Base-by-base conservation (phyloP, 257 asterid genomes). In the Perilla frutescens region DNA sequence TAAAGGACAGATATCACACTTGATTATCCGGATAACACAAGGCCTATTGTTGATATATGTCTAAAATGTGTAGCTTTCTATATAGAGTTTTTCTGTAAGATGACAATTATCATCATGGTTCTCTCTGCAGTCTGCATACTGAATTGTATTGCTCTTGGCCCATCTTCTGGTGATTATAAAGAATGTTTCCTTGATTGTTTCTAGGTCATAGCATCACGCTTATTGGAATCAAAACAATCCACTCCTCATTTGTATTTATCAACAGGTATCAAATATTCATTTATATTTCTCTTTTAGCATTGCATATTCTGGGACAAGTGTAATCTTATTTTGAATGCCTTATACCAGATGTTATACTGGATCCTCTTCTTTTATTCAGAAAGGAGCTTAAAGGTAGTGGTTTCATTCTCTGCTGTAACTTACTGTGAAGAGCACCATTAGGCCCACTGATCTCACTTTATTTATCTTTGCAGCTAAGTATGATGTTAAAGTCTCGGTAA, bases 201-300 rank as follows among this genome's bases (percentile, higher is more conserved):
- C 76, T 81, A 92, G 99, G 92, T 95, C 81, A 95, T 92, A 74
- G 99, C 99, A 69, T 66, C 96, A 73, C 93, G 99, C 75, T 77
- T 94, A 68, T 80, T 94, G 91, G 99, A 94, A 83, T 94, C 99
- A 67, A 94, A 94, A 79, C 93, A 88, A 82, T 85, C 84, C 81
- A 90, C 83, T n/a, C 99, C 99, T 81, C 99, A 96, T 86, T 78
- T 96, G 79, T 96, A 96, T 83, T 79, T 96, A 76, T 89, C 96
- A 9, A 77, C 97, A 96, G 99, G 99, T 92, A 78, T 57, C 47
- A 69, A 70, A 44, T 58, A 77, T 69, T 53, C 45, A 9, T 79
- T 43, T 13, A 51, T 53, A 32, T 62, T 55, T 62, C 54, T 60
- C 63, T 58, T 68, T 75, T 76, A 59, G 67, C 70, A 44, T 45